These are phyloP conservation scores for Amoebophrya sp. DNA, from an alignment of 169 alveolate genomes.

Conservation along the genomic window DNA sequence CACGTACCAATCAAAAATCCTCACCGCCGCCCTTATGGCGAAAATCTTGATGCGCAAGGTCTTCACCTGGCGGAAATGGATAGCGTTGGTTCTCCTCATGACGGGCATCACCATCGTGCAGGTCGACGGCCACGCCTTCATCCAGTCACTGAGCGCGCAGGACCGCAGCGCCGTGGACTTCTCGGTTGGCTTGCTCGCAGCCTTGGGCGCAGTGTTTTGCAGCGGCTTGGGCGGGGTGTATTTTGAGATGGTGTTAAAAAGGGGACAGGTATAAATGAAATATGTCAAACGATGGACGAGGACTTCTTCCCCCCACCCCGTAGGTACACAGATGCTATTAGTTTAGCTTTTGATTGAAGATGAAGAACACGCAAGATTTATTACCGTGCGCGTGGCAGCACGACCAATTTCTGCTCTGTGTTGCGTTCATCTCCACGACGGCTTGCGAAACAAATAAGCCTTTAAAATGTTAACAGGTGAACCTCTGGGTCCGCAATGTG, in stretches of 20 bases:
- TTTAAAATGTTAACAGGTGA: background rate
- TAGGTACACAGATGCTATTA: too few relatives aligned
- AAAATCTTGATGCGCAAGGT: background rate
- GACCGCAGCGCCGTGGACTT: background rate
- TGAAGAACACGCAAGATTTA: too few relatives aligned
- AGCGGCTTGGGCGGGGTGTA: background rate
- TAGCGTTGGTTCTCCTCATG: background rate
- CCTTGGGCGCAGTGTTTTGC: background rate
- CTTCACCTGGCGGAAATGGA: background rate
- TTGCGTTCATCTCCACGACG: too few relatives aligned
- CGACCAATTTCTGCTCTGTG: too few relatives aligned
- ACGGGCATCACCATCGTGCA: background rate
- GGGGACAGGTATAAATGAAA: background rate
- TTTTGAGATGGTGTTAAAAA: background rate
- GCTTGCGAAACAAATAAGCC: too few relatives aligned
- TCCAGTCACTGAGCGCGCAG: background rate
- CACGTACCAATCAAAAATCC: background rate
- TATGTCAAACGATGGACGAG: too few relatives aligned
- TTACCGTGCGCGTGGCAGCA: too few relatives aligned
- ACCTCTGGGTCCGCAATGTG: conserved; percentile 11
- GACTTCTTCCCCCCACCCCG: too few relatives aligned
- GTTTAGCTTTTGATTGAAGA: too few relatives aligned
- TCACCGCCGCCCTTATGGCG: conserved; percentile 1
- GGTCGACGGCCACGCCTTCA: conserved; percentile 19
- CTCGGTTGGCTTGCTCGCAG: background rate